A percentile compares a stretch with the other conserved stretches of the same genome.
Evolutionary conservation across 768 basidiomycete genomes (phyloP).

Genomic region (Collybiopsis luxurians): DNA sequence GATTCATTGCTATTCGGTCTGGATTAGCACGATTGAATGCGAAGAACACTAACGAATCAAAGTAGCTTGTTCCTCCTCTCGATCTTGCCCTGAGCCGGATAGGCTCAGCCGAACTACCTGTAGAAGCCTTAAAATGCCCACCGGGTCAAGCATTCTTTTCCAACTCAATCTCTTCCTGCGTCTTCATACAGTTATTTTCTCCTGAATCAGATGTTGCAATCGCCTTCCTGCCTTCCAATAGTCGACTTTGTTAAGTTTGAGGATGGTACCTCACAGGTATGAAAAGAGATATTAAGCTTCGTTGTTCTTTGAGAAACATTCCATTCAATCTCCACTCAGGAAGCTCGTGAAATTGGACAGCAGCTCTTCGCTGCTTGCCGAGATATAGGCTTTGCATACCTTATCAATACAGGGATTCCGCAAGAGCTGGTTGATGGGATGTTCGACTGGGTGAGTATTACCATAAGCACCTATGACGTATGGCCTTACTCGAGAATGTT

Average conservation of each 20-base stretch:
- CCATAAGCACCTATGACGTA: neutral
- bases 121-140: too few species aligned
- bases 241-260: neutral
- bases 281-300: neutral
- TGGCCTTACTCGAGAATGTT: neutral
- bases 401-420: conserved; percentile 24
- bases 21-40: too few species aligned
- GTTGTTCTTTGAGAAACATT: neutral
- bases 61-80: too few species aligned
- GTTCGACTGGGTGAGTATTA: conserved; percentile 21
- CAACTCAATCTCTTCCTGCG: too few species aligned
- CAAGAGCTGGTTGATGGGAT: conserved; percentile 21
- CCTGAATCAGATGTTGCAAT: too few species aligned
- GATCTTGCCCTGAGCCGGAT: too few species aligned
- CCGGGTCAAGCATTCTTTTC: too few species aligned
- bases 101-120: too few species aligned
- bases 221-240: neutral
- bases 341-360: conserved; percentile 13
- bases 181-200: too few species aligned
- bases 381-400: conserved; percentile 29
- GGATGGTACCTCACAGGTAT: conserved; percentile 1
- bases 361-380: conserved; percentile 15
- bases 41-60: too few species aligned
- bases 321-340: conserved; percentile 1
- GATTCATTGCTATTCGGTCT: too few species aligned